Base-by-base conservation (phyloP, 208 protist species). In the Trichomonas tenax region DNA sequence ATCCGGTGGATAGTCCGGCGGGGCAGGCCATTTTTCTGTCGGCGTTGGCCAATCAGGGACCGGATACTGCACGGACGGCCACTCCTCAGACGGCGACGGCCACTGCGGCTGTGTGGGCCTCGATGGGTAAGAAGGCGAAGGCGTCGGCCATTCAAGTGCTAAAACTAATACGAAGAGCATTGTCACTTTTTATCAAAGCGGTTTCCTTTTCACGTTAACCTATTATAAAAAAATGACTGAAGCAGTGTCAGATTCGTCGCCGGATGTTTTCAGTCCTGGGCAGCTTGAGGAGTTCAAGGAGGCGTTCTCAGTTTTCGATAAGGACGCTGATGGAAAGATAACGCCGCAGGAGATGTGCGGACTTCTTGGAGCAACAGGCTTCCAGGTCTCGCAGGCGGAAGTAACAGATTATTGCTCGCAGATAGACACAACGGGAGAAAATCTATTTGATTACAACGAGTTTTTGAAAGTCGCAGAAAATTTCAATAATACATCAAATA, bases 301-400 rank as follows among this genome's bases (percentile, higher is more conserved):
- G 49, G 98, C 97, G 40, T 98, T 98, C 97, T 82, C 96, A 4
- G 97, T 98, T 6, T 98, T 98, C 48, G 98, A 98, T 90, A 97
- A 97, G 82, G 98, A 98, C 82, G 97, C 96, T 82, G 97, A 98
- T 82, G 98, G 98, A 38, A 98, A 96, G 58, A 98, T 98, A 95
- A 97, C 97, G 11, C 97, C 98, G 36, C 97, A 96, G 44, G 98
- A 98, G 89, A 95, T 98, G 21, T 81, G 97, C 41, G 97, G 98
- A 38, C 96, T 98, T 34, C 97, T 98, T 89, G 98, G 97, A 40
- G 97, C 98, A 72, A 63, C 98, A 21, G 98, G 98, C 44, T 97
- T 98, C 41, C 34, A 84, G 95, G 97, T 97, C 86, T 96, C 98
- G 8, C 97, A 97, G 48, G 97, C 98, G 72, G 97, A 98, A 93